Evolutionary conservation across 2,329 filamentous ascomycete genomes (phyloP).

Genomic region (Metarhizium rileyi): DNA sequence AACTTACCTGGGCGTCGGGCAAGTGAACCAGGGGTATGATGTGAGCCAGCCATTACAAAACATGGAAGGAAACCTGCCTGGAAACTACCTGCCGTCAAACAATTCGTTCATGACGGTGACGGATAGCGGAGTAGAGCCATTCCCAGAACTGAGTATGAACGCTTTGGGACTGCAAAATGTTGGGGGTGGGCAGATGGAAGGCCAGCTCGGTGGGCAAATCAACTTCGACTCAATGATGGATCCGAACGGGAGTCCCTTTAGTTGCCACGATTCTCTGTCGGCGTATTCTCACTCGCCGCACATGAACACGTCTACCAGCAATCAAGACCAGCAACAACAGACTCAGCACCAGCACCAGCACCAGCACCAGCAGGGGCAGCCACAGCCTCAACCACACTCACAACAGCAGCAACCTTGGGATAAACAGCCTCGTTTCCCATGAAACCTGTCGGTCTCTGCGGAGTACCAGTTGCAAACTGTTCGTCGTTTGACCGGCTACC

Average conservation of each 20-base stretch:
- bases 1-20: conserved; percentile 15
- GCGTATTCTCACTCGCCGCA: conserved; percentile 26
- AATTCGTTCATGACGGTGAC: conserved; percentile 17
- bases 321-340: not conserved
- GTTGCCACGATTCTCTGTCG: conserved; percentile 25
- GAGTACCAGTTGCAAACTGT: too few species aligned
- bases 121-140: conserved; percentile 20
- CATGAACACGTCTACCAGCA: conserved; percentile 10
- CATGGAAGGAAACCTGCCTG: conserved; percentile 13
- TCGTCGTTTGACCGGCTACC: not conserved
- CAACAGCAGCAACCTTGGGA: conserved; percentile 15
- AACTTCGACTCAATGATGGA: conserved; percentile 22
- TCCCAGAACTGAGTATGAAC: conserved; percentile 18
- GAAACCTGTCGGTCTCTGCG: too few species aligned
- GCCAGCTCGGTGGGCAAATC: conserved; percentile 13
- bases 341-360: conserved; percentile 11
- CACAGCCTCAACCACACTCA: not conserved
- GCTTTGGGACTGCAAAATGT: conserved; percentile 22
- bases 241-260: conserved; percentile 25
- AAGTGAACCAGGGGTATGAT: conserved; percentile 17
- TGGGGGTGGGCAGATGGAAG: conserved; percentile 14
- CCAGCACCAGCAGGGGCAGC: conserved; percentile 3
- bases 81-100: conserved; percentile 14
- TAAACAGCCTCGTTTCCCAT: conserved; percentile 14
- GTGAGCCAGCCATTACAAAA: conserved; percentile 14